Percentiles rank a stretch among this genome's conserved stretches.
phyloP scores from a whole-genome alignment of 495 filamentous ascomycete species.

The Xylaria cubensis region DNA sequence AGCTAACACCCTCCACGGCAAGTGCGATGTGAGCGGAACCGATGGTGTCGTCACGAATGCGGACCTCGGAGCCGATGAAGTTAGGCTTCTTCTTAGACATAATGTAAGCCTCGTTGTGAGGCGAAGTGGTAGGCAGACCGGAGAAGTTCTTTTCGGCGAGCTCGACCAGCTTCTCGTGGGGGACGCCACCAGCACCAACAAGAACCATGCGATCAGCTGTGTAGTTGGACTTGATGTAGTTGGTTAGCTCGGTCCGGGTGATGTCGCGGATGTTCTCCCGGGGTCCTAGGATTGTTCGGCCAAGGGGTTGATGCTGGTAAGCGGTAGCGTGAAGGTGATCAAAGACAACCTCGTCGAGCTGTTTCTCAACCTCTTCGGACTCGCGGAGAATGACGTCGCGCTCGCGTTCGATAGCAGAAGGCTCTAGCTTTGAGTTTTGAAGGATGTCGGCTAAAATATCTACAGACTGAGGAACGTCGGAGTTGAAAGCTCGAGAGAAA shows the following conservation, averaged over 20 bases:
- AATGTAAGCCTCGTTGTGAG: constrained; percentile 71
- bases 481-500: constrained; percentile 98
- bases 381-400: constrained; percentile 97
- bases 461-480: constrained; percentile 92
- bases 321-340: constrained; percentile 99
- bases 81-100: constrained; percentile 86
- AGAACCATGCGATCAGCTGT: constrained; percentile 99
- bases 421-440: constrained; percentile 97
- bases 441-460: constrained; percentile 99
- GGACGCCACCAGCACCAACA: constrained; percentile 91
- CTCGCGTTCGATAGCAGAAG: constrained; percentile 91
- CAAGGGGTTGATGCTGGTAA: constrained; percentile 93
- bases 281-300: constrained; percentile 96
- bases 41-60: constrained; percentile 94
- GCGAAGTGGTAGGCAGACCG: constrained; percentile 69
- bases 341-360: constrained; percentile 98
- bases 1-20: constrained; percentile 98
- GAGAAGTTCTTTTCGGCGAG: constrained; percentile 97
- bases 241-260: constrained; percentile 81
- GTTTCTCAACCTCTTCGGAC: constrained; percentile 99
- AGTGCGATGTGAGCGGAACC: constrained; percentile 97
- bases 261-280: constrained; percentile 99
- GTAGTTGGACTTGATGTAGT: constrained; percentile 99
- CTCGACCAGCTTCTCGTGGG: constrained; percentile 90
- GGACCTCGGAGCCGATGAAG: constrained; percentile 94